phyloP scores from a whole-genome alignment of 2,329 filamentous ascomycete species.

The Xylaria sp. region DNA sequence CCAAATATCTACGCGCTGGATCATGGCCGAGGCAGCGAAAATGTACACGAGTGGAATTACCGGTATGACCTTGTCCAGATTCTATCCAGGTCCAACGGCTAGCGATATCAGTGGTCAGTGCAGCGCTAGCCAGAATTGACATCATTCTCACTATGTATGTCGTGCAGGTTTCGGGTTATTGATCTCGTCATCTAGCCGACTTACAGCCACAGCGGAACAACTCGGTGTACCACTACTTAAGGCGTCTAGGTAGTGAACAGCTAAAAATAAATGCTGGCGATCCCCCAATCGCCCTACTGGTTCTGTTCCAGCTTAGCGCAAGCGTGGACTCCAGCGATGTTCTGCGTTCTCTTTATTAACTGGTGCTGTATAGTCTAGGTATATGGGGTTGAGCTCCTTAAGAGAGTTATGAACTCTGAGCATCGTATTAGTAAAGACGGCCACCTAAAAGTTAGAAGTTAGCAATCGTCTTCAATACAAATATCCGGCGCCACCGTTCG shows the following conservation, averaged over 20 bases:
- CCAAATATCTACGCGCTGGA: background rate
- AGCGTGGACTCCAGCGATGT: background rate
- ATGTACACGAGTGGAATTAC: background rate
- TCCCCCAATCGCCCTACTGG: background rate
- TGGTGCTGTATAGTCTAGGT: background rate
- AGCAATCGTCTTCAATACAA: background rate
- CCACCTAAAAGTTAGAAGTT: background rate
- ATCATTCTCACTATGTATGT: conserved; percentile 29
- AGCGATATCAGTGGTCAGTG: background rate
- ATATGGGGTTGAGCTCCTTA: conserved; percentile 59
- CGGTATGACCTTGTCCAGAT: background rate
- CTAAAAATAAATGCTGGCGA: conserved; percentile 7
- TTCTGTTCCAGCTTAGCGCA: background rate
- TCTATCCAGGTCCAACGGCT: background rate
- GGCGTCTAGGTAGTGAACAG: background rate
- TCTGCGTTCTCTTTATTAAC: background rate
- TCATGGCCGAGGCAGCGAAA: conserved; percentile 7
- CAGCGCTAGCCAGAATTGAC: conserved; percentile 10
- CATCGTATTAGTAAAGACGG: conserved; percentile 52
- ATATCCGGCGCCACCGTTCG: conserved; percentile 48
- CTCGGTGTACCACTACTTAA: background rate
- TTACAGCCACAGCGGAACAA: conserved; percentile 20
- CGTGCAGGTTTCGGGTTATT: conserved; percentile 32
- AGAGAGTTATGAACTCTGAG: conserved; percentile 65
- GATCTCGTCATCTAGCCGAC: conserved; percentile 32